A percentile compares a stretch with the other conserved stretches of the same genome.
These are phyloP conservation scores for Sclerotinia borealis DNA, from an alignment of 2,329 filamentous ascomycete species.

Conservation along the genomic window DNA sequence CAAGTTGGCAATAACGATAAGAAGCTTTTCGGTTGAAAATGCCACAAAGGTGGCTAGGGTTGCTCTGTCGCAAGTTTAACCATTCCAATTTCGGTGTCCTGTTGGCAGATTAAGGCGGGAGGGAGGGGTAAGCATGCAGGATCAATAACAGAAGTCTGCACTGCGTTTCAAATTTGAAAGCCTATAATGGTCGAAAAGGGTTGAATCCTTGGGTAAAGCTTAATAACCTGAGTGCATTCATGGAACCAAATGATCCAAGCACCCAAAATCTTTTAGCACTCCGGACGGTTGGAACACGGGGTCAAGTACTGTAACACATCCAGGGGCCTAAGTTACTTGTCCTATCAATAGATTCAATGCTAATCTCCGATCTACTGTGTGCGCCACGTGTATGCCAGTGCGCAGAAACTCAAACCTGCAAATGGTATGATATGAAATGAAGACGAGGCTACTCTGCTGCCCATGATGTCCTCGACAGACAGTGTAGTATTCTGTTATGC, in stretches of 20 bases:
- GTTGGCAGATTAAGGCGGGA: not conserved
- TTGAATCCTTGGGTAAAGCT: not conserved
- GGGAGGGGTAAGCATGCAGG: not conserved
- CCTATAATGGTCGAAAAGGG: not conserved
- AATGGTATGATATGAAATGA: too few relatives aligned
- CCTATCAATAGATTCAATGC: too few relatives aligned
- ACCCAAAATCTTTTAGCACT: not conserved
- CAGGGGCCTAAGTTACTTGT: too few relatives aligned
- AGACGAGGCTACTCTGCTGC: too few relatives aligned
- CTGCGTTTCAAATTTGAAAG: not conserved
- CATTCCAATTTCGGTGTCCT: not conserved
- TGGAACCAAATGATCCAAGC: not conserved
- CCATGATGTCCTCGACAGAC: not conserved
- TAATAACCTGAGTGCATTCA: not conserved
- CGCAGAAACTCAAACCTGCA: too few relatives aligned
- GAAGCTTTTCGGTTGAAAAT: not conserved
- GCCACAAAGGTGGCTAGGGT: not conserved
- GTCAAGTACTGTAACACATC: too few relatives aligned
- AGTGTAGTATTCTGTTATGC: not conserved
- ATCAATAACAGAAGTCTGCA: not conserved
- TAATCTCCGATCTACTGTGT: too few relatives aligned
- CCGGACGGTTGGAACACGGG: not conserved
- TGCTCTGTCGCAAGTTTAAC: not conserved
- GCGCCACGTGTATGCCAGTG: too few relatives aligned
- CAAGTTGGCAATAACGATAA: not conserved